A percentile compares a stretch with the other conserved stretches of the same genome.
phyloP scores from a whole-genome alignment of 306 rosid species.

The Trifolium dubium region DNA sequence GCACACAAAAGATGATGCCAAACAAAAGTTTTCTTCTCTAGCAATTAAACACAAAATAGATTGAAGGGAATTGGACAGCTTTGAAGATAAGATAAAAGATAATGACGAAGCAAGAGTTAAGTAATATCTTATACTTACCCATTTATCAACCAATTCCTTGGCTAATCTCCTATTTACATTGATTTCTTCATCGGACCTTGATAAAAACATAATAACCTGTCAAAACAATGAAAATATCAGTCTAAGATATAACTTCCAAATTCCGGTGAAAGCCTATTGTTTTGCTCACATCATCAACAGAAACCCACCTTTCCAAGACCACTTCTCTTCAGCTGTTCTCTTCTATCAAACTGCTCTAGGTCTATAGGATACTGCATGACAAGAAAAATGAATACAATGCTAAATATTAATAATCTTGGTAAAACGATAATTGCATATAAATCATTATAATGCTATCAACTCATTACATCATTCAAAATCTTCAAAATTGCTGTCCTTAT shows the following conservation, averaged over 20 bases:
- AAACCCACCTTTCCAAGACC: constrained; percentile 87
- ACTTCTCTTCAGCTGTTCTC: constrained; percentile 92
- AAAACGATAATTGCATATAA: constrained; percentile 19
- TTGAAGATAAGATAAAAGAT: background rate
- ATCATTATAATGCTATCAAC: constrained; percentile 28
- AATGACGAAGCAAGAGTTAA: background rate
- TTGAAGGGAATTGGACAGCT: background rate
- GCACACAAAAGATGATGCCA: background rate
- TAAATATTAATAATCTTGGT: constrained; percentile 5
- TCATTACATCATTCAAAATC: constrained; percentile 82
- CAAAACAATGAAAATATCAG: constrained; percentile 32
- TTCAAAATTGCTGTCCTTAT: constrained; percentile 82
- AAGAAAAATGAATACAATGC: constrained; percentile 43
- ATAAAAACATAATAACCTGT: constrained; percentile 92
- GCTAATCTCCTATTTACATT: constrained; percentile 82
- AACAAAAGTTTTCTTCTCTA: constrained; percentile 1
- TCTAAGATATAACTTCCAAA: constrained; percentile 22
- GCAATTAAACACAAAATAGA: background rate
- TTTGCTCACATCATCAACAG: background rate
- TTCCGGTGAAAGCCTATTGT: constrained; percentile 14
- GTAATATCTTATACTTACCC: constrained; percentile 61
- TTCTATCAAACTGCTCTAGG: constrained; percentile 90
- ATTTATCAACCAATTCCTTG: constrained; percentile 91
- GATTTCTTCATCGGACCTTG: constrained; percentile 94
- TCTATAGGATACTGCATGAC: constrained; percentile 82